phyloP scores from a whole-genome alignment of 805 yeast genomes.

The Zygosaccharomyces rouxii region DNA sequence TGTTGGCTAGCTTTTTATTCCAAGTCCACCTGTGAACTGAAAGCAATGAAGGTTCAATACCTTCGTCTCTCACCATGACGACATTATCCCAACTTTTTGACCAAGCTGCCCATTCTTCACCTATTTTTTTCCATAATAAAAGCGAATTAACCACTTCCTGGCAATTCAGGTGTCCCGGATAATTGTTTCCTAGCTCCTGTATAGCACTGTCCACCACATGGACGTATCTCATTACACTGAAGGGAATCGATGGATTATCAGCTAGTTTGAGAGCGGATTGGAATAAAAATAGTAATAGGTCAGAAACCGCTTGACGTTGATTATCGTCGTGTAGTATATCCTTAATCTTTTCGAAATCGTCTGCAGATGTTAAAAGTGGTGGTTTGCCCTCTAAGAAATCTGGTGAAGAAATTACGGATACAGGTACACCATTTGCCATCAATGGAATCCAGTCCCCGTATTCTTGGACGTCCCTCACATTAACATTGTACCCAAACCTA shows the following conservation, averaged over 20 bases:
- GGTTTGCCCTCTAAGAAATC: conserved; percentile 37
- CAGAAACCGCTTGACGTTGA: conserved; percentile 47
- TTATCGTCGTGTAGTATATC: conserved; percentile 43
- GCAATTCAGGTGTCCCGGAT: conserved; percentile 29
- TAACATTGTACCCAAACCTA: conserved; percentile 25
- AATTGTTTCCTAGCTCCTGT: conserved; percentile 39
- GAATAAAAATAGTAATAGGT: conserved; percentile 53
- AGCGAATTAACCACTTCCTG: conserved; percentile 30
- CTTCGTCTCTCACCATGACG: conserved; percentile 45
- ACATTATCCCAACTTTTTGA: conserved; percentile 58
- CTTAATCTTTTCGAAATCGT: conserved; percentile 54
- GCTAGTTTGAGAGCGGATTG: conserved; percentile 52
- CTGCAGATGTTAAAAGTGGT: conserved; percentile 62
- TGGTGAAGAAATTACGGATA: conserved; percentile 25
- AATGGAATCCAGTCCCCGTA: conserved; percentile 69
- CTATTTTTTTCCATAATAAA: conserved; percentile 41
- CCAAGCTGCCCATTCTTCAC: conserved; percentile 52
- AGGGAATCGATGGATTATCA: conserved; percentile 76
- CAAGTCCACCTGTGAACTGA: conserved; percentile 73
- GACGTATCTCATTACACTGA: conserved; percentile 48
- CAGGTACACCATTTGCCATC: conserved; percentile 52
- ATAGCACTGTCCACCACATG: conserved; percentile 41
- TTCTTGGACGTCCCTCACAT: conserved; percentile 33
- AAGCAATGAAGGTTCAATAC: conserved; percentile 67
- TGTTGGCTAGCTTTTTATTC: conserved; percentile 60